A percentile compares a stretch with the other conserved stretches of the same genome.
Conservation (phyloP, 495 filamentous ascomycete species). For the Parathielavia hyrcaniae region DNA sequence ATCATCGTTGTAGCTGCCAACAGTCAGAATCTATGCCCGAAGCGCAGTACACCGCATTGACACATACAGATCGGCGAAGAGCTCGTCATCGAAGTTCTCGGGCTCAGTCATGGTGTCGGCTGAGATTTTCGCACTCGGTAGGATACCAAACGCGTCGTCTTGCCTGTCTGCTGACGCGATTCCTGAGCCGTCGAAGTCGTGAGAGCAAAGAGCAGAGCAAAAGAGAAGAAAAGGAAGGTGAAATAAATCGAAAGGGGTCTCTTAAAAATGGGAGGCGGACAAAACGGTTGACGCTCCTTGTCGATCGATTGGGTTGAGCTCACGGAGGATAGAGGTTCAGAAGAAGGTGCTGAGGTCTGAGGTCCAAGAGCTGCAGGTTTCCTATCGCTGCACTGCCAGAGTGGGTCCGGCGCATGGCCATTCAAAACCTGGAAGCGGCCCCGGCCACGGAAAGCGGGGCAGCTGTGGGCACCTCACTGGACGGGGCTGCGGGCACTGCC, state of each 20-base stretch:
- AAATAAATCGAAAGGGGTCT: background rate
- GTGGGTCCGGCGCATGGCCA: constrained; percentile 3
- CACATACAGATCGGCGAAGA: constrained; percentile 95
- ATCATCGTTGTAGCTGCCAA: constrained; percentile 77
- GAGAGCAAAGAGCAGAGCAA: no score
- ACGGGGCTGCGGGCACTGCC: background rate
- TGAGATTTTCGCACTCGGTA: background rate
- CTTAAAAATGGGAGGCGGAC: no score
- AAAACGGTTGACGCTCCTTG: background rate
- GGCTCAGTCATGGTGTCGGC: constrained; percentile 65
- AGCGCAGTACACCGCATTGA: no score
- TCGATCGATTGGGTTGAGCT: constrained; percentile 4
- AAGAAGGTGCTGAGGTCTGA: constrained; percentile 7
- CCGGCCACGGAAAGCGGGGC: constrained; percentile 5
- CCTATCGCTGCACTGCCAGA: constrained; percentile 1
- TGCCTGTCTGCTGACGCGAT: background rate
- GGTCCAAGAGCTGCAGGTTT: background rate
- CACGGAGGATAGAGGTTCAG: background rate
- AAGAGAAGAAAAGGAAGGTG: background rate
- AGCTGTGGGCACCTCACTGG: background rate
- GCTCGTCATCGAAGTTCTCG: constrained; percentile 92
- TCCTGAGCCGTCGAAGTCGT: background rate
- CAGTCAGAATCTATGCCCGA: constrained; percentile 12
- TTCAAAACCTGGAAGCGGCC: constrained; percentile 3
- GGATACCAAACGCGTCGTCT: background rate